A percentile compares a stretch with the other conserved stretches of the same genome.
Evolutionary conservation across 106 monocot genomes (phyloP).

Genomic region (Dactylorhiza incarnata): DNA sequence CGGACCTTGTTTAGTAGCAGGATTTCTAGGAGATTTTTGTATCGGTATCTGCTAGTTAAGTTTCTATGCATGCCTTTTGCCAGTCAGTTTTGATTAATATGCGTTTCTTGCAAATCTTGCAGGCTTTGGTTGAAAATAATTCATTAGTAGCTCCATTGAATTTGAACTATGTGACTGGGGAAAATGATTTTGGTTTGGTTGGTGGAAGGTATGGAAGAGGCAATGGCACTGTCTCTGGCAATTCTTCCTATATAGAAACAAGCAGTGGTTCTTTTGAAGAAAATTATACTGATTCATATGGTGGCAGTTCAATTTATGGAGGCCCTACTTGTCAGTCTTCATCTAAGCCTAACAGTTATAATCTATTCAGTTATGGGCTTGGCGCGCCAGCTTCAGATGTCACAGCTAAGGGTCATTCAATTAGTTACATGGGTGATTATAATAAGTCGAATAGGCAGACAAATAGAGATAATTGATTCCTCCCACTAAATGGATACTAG

Average conservation of each 20-base stretch:
- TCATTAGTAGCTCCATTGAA: not conserved
- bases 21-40: too few relatives aligned
- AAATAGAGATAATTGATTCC: conserved; percentile 42
- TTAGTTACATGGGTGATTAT: conserved; percentile 43
- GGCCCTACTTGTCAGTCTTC: conserved; percentile 50
- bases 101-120: too few relatives aligned
- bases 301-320: conserved; percentile 37
- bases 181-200: conserved; percentile 30
- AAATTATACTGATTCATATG: conserved; percentile 33
- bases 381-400: conserved; percentile 35
- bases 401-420: conserved; percentile 18
- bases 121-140: too few relatives aligned
- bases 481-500: not conserved
- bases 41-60: too few relatives aligned
- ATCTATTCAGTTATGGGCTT: conserved; percentile 58
- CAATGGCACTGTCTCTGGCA: conserved; percentile 18
- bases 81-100: too few relatives aligned
- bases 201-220: conserved; percentile 39
- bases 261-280: conserved; percentile 32
- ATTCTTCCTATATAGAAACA: conserved; percentile 23
- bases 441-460: conserved; percentile 37
- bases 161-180: conserved; percentile 32
- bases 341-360: conserved; percentile 42
- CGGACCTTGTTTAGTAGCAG: too few relatives aligned
- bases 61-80: too few relatives aligned